phyloP scores from a whole-genome alignment of 768 basidiomycete genomes.

The Suillus cothurnatus region DNA sequence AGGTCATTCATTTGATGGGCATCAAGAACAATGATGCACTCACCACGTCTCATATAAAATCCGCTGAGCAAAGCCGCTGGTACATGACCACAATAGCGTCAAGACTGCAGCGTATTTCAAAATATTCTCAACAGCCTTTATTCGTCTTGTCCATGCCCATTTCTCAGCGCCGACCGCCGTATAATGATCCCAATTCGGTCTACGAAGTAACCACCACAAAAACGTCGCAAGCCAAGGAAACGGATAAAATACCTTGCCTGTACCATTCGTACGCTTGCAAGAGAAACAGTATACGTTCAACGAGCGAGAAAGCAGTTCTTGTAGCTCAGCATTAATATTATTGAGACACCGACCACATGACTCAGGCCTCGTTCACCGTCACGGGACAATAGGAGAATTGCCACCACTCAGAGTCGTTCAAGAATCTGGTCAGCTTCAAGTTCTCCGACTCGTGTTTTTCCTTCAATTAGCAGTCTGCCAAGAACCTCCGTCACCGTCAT shows the following conservation, averaged over 20 bases:
- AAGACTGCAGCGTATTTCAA: conserved; percentile 9
- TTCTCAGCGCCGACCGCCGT: conserved; percentile 38
- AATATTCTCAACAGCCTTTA: conserved; percentile 6
- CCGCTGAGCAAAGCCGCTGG: conserved; percentile 4
- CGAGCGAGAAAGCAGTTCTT: conserved; percentile 18
- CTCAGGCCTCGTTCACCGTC: too few species aligned
- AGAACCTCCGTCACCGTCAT: too few species aligned
- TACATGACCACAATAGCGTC: conserved; percentile 13
- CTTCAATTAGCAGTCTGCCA: too few species aligned
- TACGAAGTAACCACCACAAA: conserved; percentile 39
- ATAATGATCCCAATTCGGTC: conserved; percentile 39
- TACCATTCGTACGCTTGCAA: conserved; percentile 41
- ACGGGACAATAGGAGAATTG: too few species aligned
- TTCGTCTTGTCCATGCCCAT: conserved; percentile 28
- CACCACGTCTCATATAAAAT: not conserved
- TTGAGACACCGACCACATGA: too few species aligned
- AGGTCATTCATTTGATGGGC: not conserved
- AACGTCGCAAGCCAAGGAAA: conserved; percentile 40
- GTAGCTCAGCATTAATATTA: conserved; percentile 28
- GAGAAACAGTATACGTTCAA: conserved; percentile 37
- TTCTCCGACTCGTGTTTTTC: too few species aligned
- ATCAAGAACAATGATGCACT: not conserved
- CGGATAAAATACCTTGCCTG: conserved; percentile 38
- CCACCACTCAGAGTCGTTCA: too few species aligned
- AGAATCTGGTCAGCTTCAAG: too few species aligned